Base-by-base conservation (phyloP, 805 yeast genomes). In the Saccharomycopsis amapae region DNA sequence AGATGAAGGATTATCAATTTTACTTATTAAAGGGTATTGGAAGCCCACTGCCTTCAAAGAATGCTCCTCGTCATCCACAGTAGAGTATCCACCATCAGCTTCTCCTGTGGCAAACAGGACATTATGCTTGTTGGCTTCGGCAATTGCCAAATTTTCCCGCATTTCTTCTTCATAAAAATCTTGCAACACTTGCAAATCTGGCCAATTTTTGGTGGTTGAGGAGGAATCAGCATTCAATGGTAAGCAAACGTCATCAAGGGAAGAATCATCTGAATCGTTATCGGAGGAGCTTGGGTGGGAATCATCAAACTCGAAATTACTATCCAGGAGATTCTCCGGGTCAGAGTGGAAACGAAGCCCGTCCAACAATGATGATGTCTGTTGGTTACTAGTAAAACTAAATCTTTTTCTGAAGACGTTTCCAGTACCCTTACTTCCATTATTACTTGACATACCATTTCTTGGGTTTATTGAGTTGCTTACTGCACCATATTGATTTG, bases 171-270 rank as follows among this genome's bases (percentile, higher is more conserved):
- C 69, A 1, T 87, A 79, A 62, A 80, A 93, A 51, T 88, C 95
- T 53, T 80, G 81, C 52, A 90, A 66, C 0, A 85, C 77, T 25
- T 67, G 58, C 15, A 86, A 67, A 58, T 93, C 97, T 1, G 97
- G 98, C 97, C 97, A 90, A 10, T 41, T 28, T 18, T 40, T 48
- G 7, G 20, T 61, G 19, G 56, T 58, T 4, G 45, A 39, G 31
- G 30, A 39, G 4, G 42, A 20, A 13, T 57, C 58, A 38, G 75
- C 76, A 52, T 81, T 88, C 32, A 88, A 69, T 0, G 95, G 96
- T 61, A 87, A 78, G 58, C 96, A 90, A 22, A 90, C 98, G 63
- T 90, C 98, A 59, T 83, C 89, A 48, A 90, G 65, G 1, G 96
- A 85, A 0, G 95, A 80, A 44, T 75, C 78, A 20, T 36, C 46